Conservation (phyloP, 2,329 filamentous ascomycete species). For the Zalaria sp. region DNA sequence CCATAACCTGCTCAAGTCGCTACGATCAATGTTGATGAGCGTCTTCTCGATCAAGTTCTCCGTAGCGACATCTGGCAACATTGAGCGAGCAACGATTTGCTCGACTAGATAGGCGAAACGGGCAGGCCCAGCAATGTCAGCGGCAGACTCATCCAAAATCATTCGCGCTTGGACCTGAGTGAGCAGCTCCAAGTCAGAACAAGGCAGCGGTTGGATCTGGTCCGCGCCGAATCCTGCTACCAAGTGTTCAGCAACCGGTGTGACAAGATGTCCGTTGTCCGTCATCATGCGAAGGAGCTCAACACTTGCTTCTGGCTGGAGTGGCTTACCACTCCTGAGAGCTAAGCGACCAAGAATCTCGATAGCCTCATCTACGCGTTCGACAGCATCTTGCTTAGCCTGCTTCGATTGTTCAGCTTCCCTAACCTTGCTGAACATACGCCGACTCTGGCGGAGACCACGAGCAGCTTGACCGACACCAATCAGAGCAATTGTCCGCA, state of each 20-base stretch:
- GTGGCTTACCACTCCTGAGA: constrained; percentile 34
- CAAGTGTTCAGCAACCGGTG: constrained; percentile 44
- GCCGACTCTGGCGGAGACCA: constrained; percentile 62
- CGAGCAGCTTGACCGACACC: constrained; percentile 74
- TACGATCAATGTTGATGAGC: constrained; percentile 37
- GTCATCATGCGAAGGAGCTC: constrained; percentile 50
- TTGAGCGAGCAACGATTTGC: constrained; percentile 36
- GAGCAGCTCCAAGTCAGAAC: constrained; percentile 41
- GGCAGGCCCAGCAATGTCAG: constrained; percentile 43
- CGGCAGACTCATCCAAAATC: constrained; percentile 29
- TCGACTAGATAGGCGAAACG: constrained; percentile 50
- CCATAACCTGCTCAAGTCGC: constrained; percentile 40
- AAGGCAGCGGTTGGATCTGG: constrained; percentile 41
- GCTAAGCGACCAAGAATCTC: constrained; percentile 52
- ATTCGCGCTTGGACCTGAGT: constrained; percentile 45
- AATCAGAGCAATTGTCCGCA: constrained; percentile 82
- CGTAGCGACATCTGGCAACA: constrained; percentile 41
- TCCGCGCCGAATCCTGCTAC: constrained; percentile 47
- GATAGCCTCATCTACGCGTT: constrained; percentile 77
- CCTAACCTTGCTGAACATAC: constrained; percentile 78
- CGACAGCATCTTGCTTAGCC: constrained; percentile 42
- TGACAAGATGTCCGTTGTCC: constrained; percentile 49
- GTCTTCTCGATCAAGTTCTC: constrained; percentile 44
- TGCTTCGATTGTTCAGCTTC: constrained; percentile 38
- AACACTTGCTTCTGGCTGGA: constrained; percentile 42